Percentiles rank a stretch among this genome's conserved stretches.
Evolutionary conservation across 129 eudicot species (phyloP).

Genomic region (Lactuca saligna): DNA sequence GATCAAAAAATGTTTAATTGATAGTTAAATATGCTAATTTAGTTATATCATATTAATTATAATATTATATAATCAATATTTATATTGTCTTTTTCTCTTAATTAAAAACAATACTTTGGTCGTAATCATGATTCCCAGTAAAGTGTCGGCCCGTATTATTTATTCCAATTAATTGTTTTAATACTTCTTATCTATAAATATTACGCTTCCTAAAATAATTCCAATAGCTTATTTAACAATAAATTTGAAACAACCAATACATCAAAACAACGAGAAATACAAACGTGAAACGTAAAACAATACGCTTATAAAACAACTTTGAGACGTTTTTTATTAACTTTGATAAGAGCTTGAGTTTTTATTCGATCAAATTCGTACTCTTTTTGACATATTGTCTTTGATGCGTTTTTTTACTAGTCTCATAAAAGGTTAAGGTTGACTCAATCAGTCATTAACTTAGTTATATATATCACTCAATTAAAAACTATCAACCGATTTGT

Average conservation of each 20-base stretch:
- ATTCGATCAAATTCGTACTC: too few relatives aligned
- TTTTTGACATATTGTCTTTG: too few relatives aligned
- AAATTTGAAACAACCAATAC: background rate
- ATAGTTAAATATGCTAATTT: too few relatives aligned
- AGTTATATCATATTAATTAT: background rate
- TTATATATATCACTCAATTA: too few relatives aligned
- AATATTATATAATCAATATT: background rate
- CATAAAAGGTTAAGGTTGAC: too few relatives aligned
- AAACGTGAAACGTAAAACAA: background rate
- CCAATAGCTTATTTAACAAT: background rate
- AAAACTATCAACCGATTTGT: too few relatives aligned
- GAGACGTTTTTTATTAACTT: too few relatives aligned
- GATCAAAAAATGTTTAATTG: background rate
- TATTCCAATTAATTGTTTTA: background rate
- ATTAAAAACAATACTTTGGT: background rate
- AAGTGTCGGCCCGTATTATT: slow-evolving; percentile 22
- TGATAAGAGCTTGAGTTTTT: too few relatives aligned
- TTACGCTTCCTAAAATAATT: background rate
- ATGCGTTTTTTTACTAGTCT: too few relatives aligned
- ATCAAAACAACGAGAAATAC: too few relatives aligned
- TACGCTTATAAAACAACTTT: too few relatives aligned
- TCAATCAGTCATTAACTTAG: too few relatives aligned
- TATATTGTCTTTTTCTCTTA: background rate
- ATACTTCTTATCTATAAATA: background rate
- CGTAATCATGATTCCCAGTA: slow-evolving; percentile 6